Percentiles rank a stretch among this genome's conserved stretches.
Conservation (phyloP, 176 grass and related monocot genomes). For the Triticum dicoccoides region DNA sequence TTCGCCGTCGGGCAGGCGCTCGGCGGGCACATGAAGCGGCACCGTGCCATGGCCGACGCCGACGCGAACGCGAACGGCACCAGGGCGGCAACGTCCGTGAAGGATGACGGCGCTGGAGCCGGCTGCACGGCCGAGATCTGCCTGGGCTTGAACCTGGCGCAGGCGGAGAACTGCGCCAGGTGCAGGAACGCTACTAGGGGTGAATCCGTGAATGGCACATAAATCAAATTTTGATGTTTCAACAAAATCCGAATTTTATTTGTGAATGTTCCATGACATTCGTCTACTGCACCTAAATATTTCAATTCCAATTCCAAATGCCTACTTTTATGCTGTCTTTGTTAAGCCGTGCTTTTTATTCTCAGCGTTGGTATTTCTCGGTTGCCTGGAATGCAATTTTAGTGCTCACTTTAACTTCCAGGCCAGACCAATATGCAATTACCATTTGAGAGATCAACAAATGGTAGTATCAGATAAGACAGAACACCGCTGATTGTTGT, state of each 20-base stretch:
- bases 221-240: neutral
- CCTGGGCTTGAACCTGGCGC: conserved; percentile 59
- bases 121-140: conserved; percentile 9
- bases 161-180: conserved; percentile 35
- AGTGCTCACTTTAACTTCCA: neutral
- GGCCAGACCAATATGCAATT: neutral
- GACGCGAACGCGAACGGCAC: neutral
- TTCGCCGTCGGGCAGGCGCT: conserved; percentile 61
- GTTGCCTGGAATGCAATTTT: neutral
- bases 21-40: conserved; percentile 62
- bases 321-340: no score
- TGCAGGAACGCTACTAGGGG: neutral
- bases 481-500: neutral
- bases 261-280: no score
- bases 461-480: neutral
- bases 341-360: conserved; percentile 4
- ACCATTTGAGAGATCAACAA: no score
- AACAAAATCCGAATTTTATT: no score
- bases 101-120: neutral
- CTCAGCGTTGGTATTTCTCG: neutral
- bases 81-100: neutral
- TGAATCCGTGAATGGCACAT: neutral
- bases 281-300: no score
- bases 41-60: conserved; percentile 4
- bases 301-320: no score